phyloP scores from a whole-genome alignment of 768 basidiomycete genomes.

The Coprinopsis marcescibilis region DNA sequence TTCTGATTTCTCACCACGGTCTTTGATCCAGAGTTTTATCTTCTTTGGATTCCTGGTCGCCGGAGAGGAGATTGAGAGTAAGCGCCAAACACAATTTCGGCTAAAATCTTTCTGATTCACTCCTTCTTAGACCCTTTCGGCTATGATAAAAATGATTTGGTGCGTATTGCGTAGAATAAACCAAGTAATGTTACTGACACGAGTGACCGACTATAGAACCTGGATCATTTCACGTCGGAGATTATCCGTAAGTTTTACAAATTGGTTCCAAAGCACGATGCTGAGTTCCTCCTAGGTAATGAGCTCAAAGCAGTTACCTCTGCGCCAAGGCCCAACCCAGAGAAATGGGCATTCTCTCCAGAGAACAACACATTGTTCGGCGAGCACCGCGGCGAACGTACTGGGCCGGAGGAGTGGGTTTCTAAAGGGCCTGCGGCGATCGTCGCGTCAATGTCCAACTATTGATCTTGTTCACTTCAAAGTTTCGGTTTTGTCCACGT shows the following conservation, averaged over 20 bases:
- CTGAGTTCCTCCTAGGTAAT: conserved; percentile 27
- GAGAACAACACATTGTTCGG: conserved; percentile 56
- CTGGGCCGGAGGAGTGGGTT: conserved; percentile 55
- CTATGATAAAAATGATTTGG: conserved; percentile 71
- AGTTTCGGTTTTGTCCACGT: background rate
- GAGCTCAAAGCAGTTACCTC: conserved; percentile 62
- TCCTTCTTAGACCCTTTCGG: conserved; percentile 39
- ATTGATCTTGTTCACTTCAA: background rate
- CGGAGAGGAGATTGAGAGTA: conserved; percentile 73
- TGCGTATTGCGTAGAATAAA: conserved; percentile 29
- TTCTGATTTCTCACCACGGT: conserved; percentile 2
- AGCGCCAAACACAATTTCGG: conserved; percentile 19
- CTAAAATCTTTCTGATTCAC: background rate
- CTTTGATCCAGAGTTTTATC: conserved; percentile 49
- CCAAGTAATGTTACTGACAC: background rate
- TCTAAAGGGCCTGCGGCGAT: conserved; percentile 41
- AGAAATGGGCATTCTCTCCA: conserved; percentile 53
- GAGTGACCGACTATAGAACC: conserved; percentile 32
- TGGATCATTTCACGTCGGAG: conserved; percentile 66
- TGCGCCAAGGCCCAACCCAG: conserved; percentile 51
- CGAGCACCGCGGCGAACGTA: conserved; percentile 31
- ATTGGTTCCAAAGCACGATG: background rate
- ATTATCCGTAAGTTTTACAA: conserved; percentile 48
- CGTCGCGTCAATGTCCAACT: conserved; percentile 25
- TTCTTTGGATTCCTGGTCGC: conserved; percentile 73